These are phyloP conservation scores for Aureococcus anophagefferens DNA, from an alignment of 108 stramenopile genomes.

Conservation along the genomic window DNA sequence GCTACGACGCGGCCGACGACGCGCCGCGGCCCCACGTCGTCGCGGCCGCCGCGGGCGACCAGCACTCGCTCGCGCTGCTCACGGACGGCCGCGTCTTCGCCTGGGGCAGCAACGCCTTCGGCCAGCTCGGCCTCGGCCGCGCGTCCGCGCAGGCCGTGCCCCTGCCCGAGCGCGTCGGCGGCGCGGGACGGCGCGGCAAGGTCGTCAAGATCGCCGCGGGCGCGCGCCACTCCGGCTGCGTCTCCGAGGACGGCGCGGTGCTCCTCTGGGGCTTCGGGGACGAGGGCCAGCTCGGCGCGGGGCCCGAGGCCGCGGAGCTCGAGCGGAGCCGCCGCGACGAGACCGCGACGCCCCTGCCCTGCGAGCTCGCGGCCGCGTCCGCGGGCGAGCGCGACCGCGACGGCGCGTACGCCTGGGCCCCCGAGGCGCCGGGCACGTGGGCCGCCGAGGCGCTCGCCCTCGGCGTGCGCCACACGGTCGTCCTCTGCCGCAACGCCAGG, in stretches of 20 bases:
- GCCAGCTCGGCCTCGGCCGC: conserved; percentile 32
- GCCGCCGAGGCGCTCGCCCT: not conserved
- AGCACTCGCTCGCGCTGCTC: conserved; percentile 34
- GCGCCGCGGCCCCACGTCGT: conserved; percentile 6
- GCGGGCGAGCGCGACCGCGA: too few species aligned
- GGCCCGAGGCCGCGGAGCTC: conserved; percentile 8
- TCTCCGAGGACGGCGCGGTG: conserved; percentile 11
- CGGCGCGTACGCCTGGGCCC: not conserved
- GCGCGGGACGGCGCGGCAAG: not conserved
- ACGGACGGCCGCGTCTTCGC: conserved; percentile 31
- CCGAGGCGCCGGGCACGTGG: not conserved
- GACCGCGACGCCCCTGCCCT: too few species aligned
- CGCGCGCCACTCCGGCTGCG: conserved; percentile 21
- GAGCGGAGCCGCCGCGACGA: too few species aligned
- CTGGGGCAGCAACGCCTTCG: conserved; percentile 37
- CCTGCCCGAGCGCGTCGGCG: too few species aligned
- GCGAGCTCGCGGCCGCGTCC: too few species aligned
- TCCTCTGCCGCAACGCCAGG: not conserved
- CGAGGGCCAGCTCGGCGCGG: conserved; percentile 37
- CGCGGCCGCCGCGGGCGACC: conserved; percentile 33
- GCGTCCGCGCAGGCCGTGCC: not conserved
- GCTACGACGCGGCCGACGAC: not conserved
- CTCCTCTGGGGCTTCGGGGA: conserved; percentile 33
- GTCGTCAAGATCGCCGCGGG: conserved; percentile 30
- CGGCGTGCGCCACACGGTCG: not conserved